phyloP scores from a whole-genome alignment of 192 early-diverging fungal species.

The Coemansia sp. region DNA sequence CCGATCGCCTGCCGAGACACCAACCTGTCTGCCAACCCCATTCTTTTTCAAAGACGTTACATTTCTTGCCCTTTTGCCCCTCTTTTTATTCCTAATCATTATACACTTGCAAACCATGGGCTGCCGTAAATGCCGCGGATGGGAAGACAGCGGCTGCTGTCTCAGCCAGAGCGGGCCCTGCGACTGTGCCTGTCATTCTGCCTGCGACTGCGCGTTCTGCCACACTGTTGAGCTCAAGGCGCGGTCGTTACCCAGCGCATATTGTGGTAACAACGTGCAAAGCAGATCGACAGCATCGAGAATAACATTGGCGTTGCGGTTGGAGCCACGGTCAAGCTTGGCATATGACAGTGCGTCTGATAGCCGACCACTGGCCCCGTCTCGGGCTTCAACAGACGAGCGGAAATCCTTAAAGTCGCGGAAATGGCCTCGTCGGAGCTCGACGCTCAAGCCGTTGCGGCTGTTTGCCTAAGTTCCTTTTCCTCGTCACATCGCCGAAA shows the following conservation, averaged over 20 bases:
- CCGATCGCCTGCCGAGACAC: no score
- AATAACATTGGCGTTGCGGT: constrained; percentile 8
- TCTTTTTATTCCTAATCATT: neutral
- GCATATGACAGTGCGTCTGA: neutral
- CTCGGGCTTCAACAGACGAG: neutral
- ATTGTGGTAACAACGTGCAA: neutral
- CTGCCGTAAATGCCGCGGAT: constrained; percentile 46
- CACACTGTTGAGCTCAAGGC: constrained; percentile 22
- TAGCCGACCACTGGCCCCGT: neutral
- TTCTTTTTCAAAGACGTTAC: neutral
- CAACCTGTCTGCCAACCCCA: neutral
- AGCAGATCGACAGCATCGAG: constrained; percentile 8
- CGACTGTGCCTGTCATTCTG: constrained; percentile 28
- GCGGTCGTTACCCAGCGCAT: constrained; percentile 7
- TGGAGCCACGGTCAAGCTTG: constrained; percentile 6
- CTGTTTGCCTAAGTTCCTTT: constrained; percentile 14
- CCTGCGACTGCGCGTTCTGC: constrained; percentile 41
- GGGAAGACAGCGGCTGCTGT: constrained; percentile 49
- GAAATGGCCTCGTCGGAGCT: constrained; percentile 19
- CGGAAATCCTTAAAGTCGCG: constrained; percentile 10
- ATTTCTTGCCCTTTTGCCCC: neutral
- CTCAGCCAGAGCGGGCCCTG: constrained; percentile 29
- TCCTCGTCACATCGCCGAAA: no score
- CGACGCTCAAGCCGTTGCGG: constrained; percentile 20
- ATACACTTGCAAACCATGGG: constrained; percentile 25